phyloP scores from a whole-genome alignment of 2,329 filamentous ascomycete genomes.

The Penicillium sclerotigenum region DNA sequence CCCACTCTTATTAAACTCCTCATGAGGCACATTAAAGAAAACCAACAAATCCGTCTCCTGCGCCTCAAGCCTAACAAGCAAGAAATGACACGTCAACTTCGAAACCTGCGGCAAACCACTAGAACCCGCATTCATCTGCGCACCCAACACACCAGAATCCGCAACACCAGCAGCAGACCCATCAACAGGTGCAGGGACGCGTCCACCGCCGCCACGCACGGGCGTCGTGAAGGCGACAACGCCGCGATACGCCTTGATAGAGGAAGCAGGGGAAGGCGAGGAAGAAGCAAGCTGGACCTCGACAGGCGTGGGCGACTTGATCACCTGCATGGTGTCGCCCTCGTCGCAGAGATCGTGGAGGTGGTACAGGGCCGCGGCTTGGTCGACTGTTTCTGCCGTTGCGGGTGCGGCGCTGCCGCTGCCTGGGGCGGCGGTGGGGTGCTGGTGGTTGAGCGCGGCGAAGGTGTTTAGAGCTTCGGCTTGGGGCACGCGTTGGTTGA shows the following conservation, averaged over 20 bases:
- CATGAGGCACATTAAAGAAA: slow-evolving; percentile 83
- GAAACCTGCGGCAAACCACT: slow-evolving; percentile 14
- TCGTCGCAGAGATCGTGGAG: slow-evolving; percentile 65
- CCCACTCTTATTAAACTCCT: slow-evolving; percentile 67
- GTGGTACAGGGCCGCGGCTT: slow-evolving; percentile 62
- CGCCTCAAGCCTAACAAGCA: slow-evolving; percentile 71
- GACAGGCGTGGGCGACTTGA: slow-evolving; percentile 60
- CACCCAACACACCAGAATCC: not conserved
- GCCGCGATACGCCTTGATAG: slow-evolving; percentile 27
- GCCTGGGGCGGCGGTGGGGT: slow-evolving; percentile 14
- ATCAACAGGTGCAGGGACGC: not conserved
- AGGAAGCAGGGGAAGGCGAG: slow-evolving; percentile 12
- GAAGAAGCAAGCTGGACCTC: slow-evolving; percentile 49
- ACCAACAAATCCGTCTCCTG: slow-evolving; percentile 78
- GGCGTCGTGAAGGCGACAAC: slow-evolving; percentile 26
- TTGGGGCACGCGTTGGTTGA: slow-evolving; percentile 70
- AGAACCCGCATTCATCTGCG: not conserved
- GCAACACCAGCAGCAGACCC: not conserved
- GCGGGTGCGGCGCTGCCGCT: slow-evolving; percentile 48
- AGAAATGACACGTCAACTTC: slow-evolving; percentile 68
- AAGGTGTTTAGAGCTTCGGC: slow-evolving; percentile 27
- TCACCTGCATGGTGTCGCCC: slow-evolving; percentile 62
- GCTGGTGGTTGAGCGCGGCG: slow-evolving; percentile 19
- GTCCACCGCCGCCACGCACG: slow-evolving; percentile 5
- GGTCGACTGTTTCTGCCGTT: slow-evolving; percentile 57